Conservation (phyloP, 2,329 filamentous ascomycete genomes). For the Plenodomus tracheiphilus region DNA sequence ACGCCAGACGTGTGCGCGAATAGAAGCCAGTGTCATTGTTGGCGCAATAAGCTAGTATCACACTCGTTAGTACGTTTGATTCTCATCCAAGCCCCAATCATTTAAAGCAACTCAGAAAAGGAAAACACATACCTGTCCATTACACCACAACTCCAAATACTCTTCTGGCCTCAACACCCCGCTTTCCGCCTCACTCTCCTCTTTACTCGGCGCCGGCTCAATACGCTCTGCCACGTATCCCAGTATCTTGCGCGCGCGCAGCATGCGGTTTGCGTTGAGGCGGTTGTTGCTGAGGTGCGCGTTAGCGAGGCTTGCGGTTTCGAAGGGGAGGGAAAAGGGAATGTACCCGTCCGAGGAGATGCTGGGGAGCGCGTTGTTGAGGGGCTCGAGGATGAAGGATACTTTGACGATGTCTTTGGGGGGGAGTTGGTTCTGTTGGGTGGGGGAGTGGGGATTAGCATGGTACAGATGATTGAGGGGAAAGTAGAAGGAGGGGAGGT, state of each 20-base stretch:
- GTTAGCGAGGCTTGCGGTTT: constrained; percentile 31
- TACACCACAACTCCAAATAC: constrained; percentile 93
- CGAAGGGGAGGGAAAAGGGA: constrained; percentile 25
- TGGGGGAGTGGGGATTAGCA: background rate
- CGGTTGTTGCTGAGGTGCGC: constrained; percentile 69
- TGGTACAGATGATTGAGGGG: too few relatives aligned
- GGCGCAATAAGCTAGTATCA: constrained; percentile 72
- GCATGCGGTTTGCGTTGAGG: constrained; percentile 94
- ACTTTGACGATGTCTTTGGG: constrained; percentile 93
- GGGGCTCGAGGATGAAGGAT: constrained; percentile 88
- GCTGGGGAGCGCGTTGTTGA: constrained; percentile 71
- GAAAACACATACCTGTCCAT: constrained; percentile 71
- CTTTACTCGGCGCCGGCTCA: constrained; percentile 66
- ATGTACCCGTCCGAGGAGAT: constrained; percentile 73
- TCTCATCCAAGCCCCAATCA: too few relatives aligned
- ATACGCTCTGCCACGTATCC: constrained; percentile 91
- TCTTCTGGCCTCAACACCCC: constrained; percentile 74
- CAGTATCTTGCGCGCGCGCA: constrained; percentile 91
- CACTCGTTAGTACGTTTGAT: too few relatives aligned
- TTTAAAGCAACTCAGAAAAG: background rate
- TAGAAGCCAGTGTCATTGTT: constrained; percentile 90
- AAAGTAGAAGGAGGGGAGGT: too few relatives aligned
- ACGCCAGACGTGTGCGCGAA: constrained; percentile 91
- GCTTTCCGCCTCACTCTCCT: constrained; percentile 53
- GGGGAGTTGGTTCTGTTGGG: constrained; percentile 71